phyloP scores from a whole-genome alignment of 176 grass and related monocot genomes.

The Puccinellia tenuiflora region DNA sequence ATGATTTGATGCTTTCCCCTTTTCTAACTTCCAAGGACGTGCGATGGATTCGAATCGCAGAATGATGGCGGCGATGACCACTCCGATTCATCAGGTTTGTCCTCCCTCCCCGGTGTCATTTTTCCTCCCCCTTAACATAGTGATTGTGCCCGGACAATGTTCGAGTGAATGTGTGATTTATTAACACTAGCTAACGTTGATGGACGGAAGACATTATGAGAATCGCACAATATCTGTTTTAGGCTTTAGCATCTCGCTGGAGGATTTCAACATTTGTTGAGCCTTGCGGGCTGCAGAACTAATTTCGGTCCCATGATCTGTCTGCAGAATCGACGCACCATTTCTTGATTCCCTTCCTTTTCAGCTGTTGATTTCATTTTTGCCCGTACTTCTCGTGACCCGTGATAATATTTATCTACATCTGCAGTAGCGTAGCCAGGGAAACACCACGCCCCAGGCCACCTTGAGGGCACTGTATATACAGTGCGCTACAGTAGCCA shows the following conservation, averaged over 20 bases:
- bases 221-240: neutral
- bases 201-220: neutral
- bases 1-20: neutral
- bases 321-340: neutral
- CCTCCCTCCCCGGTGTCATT: neutral
- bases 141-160: neutral
- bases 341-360: neutral
- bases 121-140: neutral
- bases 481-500: too few species aligned
- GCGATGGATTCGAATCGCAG: conserved; percentile 5
- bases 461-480: too few species aligned
- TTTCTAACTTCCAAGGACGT: conserved; percentile 4
- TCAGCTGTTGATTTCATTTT: neutral
- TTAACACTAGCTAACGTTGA: too few species aligned
- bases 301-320: neutral
- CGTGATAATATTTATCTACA: neutral
- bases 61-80: conserved; percentile 10
- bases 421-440: too few species aligned
- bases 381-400: neutral
- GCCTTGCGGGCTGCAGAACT: neutral
- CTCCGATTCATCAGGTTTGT: conserved; percentile 33
- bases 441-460: too few species aligned
- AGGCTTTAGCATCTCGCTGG: neutral
- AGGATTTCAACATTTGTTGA: neutral
- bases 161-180: neutral